Base-by-base conservation (phyloP, 1,284 basidiomycete genomes). In the Fomitopsis schrenkii region DNA sequence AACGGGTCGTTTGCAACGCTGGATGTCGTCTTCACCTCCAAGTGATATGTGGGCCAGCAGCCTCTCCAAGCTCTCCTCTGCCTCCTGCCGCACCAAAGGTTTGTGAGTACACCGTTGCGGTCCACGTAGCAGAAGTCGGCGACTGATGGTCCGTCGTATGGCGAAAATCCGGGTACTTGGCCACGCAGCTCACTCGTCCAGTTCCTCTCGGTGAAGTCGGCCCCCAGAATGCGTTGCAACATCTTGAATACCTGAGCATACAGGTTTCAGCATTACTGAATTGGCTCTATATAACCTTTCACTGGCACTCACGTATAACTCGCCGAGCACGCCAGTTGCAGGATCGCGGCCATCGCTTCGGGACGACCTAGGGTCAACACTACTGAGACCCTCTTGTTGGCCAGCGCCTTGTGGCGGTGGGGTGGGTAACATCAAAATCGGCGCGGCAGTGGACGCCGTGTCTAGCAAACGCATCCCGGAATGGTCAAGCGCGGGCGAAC, bases 181-280 rank as follows among this genome's bases (percentile, higher is more conserved):
- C 52, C 52, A 22, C 52, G 52, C 33, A 54, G 35, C n/a, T 54
- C 52, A 12, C 52, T 54, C 19, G 52, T 54, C 52, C 52, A 54
- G n/a, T 54, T 40, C 10, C 4, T 9, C 36, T 54, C 52, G 6
- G 52, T 36, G 19, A 54, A 54, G 52, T 22, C n/a, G 14, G 52
- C 2, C 10, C 52, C 52, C 26, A 54, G 35, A 5, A 5, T n/a
- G 9, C 9, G 3, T 30, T 26, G 35, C 1, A 54, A 15, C 52
- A 38, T 38, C 1, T 3, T 12, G 36, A 36, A 54, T 19, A 54
- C 52, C 52, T 54, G 35, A 38, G 10, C 10, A 19, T 28, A 3
- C 7, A 2, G 4, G 15, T 9, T 28, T 35, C 33, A 35, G 50
- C 50, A 33, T 6, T 19, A 35, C 8, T 5, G 2, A 2, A 3